Evolutionary conservation across 345 rosid genomes (phyloP).

Genomic region (Lepidium aucheri): DNA sequence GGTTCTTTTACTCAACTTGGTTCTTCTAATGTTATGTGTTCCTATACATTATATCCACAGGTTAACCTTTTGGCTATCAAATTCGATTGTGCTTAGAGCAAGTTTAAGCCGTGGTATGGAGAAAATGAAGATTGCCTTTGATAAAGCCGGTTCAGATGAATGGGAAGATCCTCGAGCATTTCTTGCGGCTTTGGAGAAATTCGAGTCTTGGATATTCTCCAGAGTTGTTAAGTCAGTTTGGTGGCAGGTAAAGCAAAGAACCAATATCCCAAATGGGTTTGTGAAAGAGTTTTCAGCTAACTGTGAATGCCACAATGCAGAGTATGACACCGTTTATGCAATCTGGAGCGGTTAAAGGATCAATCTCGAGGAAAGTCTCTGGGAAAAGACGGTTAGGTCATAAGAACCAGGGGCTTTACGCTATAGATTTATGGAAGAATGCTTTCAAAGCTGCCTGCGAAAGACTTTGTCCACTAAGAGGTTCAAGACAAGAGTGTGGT

Average conservation of each 20-base stretch:
- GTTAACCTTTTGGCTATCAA: conserved; percentile 91
- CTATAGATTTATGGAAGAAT: conserved; percentile 84
- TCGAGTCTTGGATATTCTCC: conserved; percentile 88
- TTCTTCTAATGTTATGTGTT: not conserved
- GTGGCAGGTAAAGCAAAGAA: conserved; percentile 69
- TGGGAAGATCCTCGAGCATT: conserved; percentile 62
- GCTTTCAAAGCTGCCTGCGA: conserved; percentile 87
- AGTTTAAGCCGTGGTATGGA: conserved; percentile 40
- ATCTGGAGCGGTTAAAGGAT: conserved; percentile 51
- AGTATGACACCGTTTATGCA: conserved; percentile 91
- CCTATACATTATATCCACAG: conserved; percentile 30
- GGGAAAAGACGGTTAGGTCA: conserved; percentile 50
- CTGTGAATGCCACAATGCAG: conserved; percentile 20
- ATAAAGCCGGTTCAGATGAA: conserved; percentile 28
- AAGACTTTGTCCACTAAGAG: conserved; percentile 84
- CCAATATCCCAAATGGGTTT: not conserved
- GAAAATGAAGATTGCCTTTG: conserved; percentile 22
- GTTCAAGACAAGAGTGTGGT: conserved; percentile 80
- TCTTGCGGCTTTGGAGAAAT: conserved; percentile 58
- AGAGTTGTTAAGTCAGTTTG: conserved; percentile 79
- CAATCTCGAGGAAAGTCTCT: conserved; percentile 45
- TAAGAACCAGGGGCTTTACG: conserved; percentile 54
- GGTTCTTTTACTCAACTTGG: not conserved
- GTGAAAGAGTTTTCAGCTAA: not conserved
- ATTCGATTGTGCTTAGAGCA: conserved; percentile 69